Evolutionary conservation across 805 yeast genomes (phyloP), one percentile per base, ranked within the genome.

Genomic region (Myxozyma neglecta): DNA sequence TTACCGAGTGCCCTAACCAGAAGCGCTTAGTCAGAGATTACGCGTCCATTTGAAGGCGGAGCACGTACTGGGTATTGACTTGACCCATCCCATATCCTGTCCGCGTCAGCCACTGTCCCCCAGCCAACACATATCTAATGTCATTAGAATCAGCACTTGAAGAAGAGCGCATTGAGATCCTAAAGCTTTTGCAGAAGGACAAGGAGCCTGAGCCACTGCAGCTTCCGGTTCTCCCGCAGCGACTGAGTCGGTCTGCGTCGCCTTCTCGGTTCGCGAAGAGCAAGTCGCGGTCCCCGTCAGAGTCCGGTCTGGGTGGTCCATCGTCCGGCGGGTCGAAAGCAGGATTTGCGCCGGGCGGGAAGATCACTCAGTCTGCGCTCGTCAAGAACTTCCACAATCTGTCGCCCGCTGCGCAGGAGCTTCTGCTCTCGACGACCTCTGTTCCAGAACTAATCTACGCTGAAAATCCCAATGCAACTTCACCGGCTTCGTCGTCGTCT

Each of bases 91-190:
- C n/a, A 39, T 39, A 11, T 11, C 42, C 13, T 39, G n/a, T 11
- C 6, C 10, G 45, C 9, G 35, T 32, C 56, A 13, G 39, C 37
- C 43, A 32, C 43, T 40, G 20, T 9, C 16, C 20, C 29, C 40
- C 24, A 43, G 29, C 51, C 35, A 9, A 9, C 24, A 6, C 42
- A 48, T 52, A 46, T n/a, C 6, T 50, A 16, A 68, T 68, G 70
- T 68, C 70, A 7, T 56, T 68, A 8, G 70, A 68, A 53, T 53
- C 70, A 14, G 70, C 70, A 9, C 52, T 68, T 5, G 70, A 68
- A 55, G 70, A 68, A 55, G 70, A 68, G 62, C 61, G 70, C 11
- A 63, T 68, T n/a, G 70, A 68, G 53, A 68, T 68, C 40, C 61
- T 68, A 11, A 65, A 68, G 62, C 61, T 68, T 1, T 63, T 68